Evolutionary conservation across 2,329 filamentous ascomycete genomes (phyloP), one percentile per base, ranked within the genome.

Genomic region (Diaporthe vaccinii): DNA sequence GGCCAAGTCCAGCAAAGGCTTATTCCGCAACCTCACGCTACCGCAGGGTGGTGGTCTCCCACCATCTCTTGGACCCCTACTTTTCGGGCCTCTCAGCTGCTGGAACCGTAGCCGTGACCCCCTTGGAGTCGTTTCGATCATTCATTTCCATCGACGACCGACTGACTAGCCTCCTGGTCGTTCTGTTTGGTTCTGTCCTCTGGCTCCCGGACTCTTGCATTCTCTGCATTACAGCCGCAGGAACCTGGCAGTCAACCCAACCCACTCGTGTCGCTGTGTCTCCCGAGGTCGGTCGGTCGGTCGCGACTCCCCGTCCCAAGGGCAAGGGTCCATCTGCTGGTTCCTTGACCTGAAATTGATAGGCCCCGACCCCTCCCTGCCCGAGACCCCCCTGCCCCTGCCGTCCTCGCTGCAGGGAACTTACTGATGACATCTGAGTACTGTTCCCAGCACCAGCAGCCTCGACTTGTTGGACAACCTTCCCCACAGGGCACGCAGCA

Each of bases 61-160:
- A 31, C 36, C 58, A 55, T 62, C 58, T 73, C n/a, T 20, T 73
- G 70, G 70, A 73, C 70, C 70, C 70, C 70, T 73, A 73, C 70
- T 73, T 73, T 73, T 55, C 17, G 41, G 31, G 55, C 31, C 41
- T 22, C 55, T 57, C 55, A 61, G 25, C 44, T 12, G 41, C 15
- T 44, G 22, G 41, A 25, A 3, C 65, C 65, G 25, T 53, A 22
- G 46, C 46, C 62, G 22, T 25, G 46, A 36, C 44, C 31, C 31
- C 15, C 34, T n/a, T 59, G 3, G 10, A 25, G 34, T 53, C 65
- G 31, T 53, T 53, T 39, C 44, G 53, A 36, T 53, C 41, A 36
- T 51, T 20, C 44, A 53, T 17, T 28, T 39, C 22, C 62, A 31
- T 36, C 14, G 12, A 44, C 20, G 28, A 17, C 20, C 4, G 22